These are phyloP conservation scores for Solanum raphanifolium DNA, from an alignment of 257 asterid species.

Conservation along the genomic window DNA sequence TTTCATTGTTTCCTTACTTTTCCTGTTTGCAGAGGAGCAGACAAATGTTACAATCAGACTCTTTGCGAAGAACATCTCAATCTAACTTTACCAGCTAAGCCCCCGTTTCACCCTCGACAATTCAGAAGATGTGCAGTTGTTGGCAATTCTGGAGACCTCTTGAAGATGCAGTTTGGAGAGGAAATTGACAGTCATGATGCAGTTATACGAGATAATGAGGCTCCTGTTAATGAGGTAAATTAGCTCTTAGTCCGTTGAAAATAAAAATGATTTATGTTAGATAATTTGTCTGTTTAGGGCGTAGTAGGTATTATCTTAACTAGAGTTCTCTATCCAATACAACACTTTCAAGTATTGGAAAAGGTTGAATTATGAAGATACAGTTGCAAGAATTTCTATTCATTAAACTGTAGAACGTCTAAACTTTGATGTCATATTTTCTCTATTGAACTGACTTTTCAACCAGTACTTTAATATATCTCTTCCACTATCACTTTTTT, in stretches of 20 bases:
- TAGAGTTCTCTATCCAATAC: neutral
- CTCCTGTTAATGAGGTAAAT: constrained; percentile 85
- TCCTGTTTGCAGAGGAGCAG: constrained; percentile 48
- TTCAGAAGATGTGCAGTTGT: constrained; percentile 93
- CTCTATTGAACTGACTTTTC: neutral
- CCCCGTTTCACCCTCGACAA: constrained; percentile 96
- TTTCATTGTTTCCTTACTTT: neutral
- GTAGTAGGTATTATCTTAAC: neutral
- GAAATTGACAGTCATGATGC: constrained; percentile 97
- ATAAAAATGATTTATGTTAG: neutral
- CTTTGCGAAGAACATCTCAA: constrained; percentile 89
- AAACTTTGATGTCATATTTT: neutral
- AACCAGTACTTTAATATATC: neutral
- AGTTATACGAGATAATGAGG: constrained; percentile 95
- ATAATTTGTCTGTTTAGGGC: neutral
- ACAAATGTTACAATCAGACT: constrained; percentile 80
- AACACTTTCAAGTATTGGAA: neutral
- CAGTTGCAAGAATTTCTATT: neutral
- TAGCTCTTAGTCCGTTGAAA: neutral
- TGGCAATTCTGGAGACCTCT: constrained; percentile 96
- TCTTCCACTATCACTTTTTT: neutral
- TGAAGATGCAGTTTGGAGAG: constrained; percentile 84
- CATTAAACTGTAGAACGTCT: neutral
- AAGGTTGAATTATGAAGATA: neutral
- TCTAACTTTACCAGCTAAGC: constrained; percentile 78